Base-by-base conservation (phyloP, 2,329 filamentous ascomycete genomes). In the Stemphylium vesicarium region DNA sequence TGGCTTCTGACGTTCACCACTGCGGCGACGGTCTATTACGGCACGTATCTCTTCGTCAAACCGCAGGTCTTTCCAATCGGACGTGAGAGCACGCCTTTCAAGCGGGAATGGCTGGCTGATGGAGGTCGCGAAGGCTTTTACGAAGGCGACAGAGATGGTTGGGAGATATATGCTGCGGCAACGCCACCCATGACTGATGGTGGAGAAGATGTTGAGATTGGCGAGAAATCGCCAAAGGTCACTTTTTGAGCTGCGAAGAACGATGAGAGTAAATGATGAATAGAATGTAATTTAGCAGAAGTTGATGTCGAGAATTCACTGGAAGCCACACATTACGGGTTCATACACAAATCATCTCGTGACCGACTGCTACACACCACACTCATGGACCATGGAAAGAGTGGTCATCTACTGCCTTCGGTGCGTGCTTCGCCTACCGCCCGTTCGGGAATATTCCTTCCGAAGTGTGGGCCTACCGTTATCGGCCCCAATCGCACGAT, bases 1-100 rank as follows among this genome's bases (percentile, higher is more conserved):
- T 76, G 71, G 60, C 26, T 75, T 2, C 59, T 75, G 32, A 73
- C 70, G 1, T 70, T 75, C 35, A 51, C 62, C 13, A 71, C 68
- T 26, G 66, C 67, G 2, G 66, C 64, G 6, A 47, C 59, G 0
- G 54, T 75, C 2, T 76, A 74, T 50, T 66, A 63, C 16, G 33
- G 69, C 10, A 48, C 51, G 10, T 63, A 52, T 16, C 13, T 59
- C 4, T 57, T 68, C 16, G 18, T 63, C 22, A 66, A 63, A 48
- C 63, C 62, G 3, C 39, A 33, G 9, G 46, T 66, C 4, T 66
- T 65, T 18, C 66, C 66, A 22, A 13, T 40, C 4, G 64, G 64
- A 18, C 63, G 64, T 5, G 62, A 66, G 41, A 56, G 54, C 32
- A 56, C 60, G 11, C 57, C 60, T 6, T 46, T 59, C 0, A 53